These are phyloP conservation scores for Saccharum officinarum DNA, from an alignment of 176 grass and related monocot genomes.

Conservation along the genomic window DNA sequence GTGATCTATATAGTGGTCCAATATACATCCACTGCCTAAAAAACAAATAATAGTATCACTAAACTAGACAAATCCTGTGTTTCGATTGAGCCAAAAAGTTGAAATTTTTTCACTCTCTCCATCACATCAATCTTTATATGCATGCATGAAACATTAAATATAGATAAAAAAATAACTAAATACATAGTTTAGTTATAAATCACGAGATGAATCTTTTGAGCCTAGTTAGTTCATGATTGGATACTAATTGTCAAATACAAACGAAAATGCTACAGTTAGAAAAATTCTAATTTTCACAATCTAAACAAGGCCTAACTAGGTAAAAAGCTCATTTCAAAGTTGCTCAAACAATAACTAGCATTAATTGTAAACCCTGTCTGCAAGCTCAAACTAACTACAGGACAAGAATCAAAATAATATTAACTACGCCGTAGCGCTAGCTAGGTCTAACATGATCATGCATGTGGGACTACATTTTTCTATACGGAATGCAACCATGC, in stretches of 20 bases:
- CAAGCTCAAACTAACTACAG: conserved; percentile 30
- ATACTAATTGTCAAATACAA: too few relatives aligned
- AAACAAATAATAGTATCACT: background rate
- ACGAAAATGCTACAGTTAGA: too few relatives aligned
- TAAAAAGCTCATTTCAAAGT: background rate
- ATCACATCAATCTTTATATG: too few relatives aligned
- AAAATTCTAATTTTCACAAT: too few relatives aligned
- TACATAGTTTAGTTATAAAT: too few relatives aligned
- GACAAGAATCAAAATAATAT: conserved; percentile 41
- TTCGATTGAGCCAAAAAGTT: too few relatives aligned
- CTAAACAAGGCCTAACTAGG: too few relatives aligned
- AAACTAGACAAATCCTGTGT: background rate
- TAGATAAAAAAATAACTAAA: too few relatives aligned
- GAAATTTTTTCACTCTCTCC: too few relatives aligned
- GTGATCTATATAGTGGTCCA: conserved; percentile 3
- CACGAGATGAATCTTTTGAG: too few relatives aligned
- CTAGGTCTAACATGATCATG: conserved; percentile 53
- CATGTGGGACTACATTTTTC: conserved; percentile 39
- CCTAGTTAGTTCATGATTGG: too few relatives aligned
- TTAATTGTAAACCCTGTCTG: conserved; percentile 1
- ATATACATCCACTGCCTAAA: background rate
- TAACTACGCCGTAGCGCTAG: conserved; percentile 36
- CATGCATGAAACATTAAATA: too few relatives aligned
- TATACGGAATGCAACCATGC: conserved; percentile 38
- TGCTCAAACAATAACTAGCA: background rate